Conservation (phyloP, 2,329 filamentous ascomycete species). For the Neodidymelliopsis sp. region DNA sequence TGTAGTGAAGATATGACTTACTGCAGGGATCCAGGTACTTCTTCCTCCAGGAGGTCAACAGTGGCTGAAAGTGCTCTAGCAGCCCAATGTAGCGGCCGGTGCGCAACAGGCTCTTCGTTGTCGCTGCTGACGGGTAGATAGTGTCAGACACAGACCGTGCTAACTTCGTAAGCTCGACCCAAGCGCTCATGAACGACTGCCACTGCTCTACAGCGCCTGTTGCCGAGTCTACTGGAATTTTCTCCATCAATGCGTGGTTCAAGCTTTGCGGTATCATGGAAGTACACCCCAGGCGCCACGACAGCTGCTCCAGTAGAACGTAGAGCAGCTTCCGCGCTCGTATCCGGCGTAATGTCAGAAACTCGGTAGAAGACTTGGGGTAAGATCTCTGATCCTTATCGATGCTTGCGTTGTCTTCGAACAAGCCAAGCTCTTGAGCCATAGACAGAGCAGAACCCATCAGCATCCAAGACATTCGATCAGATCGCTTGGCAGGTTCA, state of each 20-base stretch:
- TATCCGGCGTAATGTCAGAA: conserved; percentile 42
- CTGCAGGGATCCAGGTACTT: conserved; percentile 50
- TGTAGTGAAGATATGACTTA: conserved; percentile 21
- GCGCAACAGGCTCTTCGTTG: conserved; percentile 51
- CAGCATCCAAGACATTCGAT: conserved; percentile 68
- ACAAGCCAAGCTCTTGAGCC: conserved; percentile 61
- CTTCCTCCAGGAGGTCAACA: conserved; percentile 51
- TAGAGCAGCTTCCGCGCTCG: conserved; percentile 47
- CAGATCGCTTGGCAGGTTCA: conserved; percentile 61
- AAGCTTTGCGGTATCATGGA: conserved; percentile 60
- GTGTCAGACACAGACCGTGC: conserved; percentile 62
- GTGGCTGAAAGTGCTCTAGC: conserved; percentile 55
- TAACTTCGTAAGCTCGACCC: conserved; percentile 55
- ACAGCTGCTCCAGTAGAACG: conserved; percentile 61
- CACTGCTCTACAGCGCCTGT: conserved; percentile 54
- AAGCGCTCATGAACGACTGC: conserved; percentile 61
- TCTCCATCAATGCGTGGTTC: conserved; percentile 50
- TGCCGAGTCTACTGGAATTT: conserved; percentile 49
- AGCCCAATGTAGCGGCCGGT: conserved; percentile 61
- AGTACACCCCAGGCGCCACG: conserved; percentile 60
- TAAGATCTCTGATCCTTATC: conserved; percentile 47
- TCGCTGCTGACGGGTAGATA: conserved; percentile 57
- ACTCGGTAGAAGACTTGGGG: conserved; percentile 41
- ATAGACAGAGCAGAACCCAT: conserved; percentile 62
- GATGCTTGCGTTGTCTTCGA: conserved; percentile 51